Evolutionary conservation across 108 stramenopile species (phyloP), one percentile per base, ranked within the genome.

Genomic region (Conticribra guillardii): DNA sequence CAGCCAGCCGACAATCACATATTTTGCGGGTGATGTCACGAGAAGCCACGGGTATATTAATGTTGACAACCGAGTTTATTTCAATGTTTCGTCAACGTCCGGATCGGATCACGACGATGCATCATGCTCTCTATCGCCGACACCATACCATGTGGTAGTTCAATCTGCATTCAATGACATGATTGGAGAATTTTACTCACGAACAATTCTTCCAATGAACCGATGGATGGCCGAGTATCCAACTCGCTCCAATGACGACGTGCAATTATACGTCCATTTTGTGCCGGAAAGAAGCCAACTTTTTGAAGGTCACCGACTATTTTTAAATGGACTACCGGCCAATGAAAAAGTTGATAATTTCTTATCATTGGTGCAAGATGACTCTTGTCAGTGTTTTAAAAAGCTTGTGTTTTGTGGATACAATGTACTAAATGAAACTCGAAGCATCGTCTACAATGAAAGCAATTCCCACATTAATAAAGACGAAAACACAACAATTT

Each of bases 321-420:
- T 80, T 33, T 54, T 80, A 11, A 54, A 46, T 9, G 79, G 65
- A 0, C 54, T 79, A 19, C 68, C 76, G 15, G 62, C 63, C 31
- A 60, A 69, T 34, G 51, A 66, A 34, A 66, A 47, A 16, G 49
- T 66, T 60, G 64, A 66, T 45, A 63, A 49, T 19, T 71, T 78
- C 23, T 18, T 54, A 0, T 66, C 64, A 22, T 47, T 73, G 8
- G 34, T 73, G 64, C 48, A 34, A 44, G 17, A 44, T 24, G 44
- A 76, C 8, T 15, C 56, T 4, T 76, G 75, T 32, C 61, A 72
- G 30, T 81, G 80, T 48, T 77, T 54, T 54, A 2, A 66, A 32
- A 81, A 73, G 57, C 34, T 76, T 0, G 27, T 81, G n/a, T 81
- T 81, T 64, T 81, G 80, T 50, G 80, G 80, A 1, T 81, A 81